A percentile compares a stretch with the other conserved stretches of the same genome.
phyloP scores from a whole-genome alignment of 192 early-diverging fungal species.

The Rhizophagus clarus region DNA sequence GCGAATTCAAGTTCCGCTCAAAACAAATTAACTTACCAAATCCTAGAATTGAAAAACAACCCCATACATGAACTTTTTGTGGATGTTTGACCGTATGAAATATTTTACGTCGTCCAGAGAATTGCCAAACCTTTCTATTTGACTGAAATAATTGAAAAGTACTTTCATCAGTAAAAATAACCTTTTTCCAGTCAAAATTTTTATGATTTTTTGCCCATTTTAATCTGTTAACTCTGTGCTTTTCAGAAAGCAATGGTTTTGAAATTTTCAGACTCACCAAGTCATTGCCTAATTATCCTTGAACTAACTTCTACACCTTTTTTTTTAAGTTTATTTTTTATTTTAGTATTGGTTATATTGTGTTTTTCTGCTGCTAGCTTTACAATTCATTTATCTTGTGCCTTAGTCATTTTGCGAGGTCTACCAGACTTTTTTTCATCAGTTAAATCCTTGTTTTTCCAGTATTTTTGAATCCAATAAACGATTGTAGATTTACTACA shows the following conservation, averaged over 20 bases:
- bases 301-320: neutral
- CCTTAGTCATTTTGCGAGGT: neutral
- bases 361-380: neutral
- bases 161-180: neutral
- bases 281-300: neutral
- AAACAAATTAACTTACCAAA: neutral
- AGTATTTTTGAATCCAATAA: conserved; percentile 6
- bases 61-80: conserved; percentile 10
- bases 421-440: neutral
- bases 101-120: neutral
- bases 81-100: conserved; percentile 13
- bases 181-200: no score
- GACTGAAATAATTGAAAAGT: neutral
- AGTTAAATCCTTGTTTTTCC: neutral
- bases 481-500: conserved; percentile 1
- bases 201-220: neutral
- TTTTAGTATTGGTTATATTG: neutral
- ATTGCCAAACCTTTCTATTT: conserved; percentile 3
- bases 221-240: neutral
- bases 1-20: neutral
- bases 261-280: conserved; percentile 3
- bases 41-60: neutral
- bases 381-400: neutral
- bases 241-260: neutral
- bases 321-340: conserved; percentile 8